Percentiles rank a stretch among this genome's conserved stretches.
Conservation (phyloP, 1,139 yeast genomes). For the Kodamaea sp. region DNA sequence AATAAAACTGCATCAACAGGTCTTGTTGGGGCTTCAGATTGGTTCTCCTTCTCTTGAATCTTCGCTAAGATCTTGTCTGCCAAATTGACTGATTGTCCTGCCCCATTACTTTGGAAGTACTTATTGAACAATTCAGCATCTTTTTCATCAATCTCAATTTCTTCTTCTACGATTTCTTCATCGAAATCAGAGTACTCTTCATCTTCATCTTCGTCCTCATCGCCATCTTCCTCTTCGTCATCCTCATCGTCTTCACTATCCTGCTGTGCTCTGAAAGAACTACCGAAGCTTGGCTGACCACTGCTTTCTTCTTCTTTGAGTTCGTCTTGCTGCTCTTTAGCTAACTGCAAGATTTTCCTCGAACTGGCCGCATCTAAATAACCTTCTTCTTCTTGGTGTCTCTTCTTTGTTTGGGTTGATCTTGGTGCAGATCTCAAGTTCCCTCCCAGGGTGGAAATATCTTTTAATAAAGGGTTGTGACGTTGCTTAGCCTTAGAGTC, state of each 20-base stretch:
- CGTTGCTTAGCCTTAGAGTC: conserved; percentile 52
- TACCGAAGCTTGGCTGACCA: conserved; percentile 21
- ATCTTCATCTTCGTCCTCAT: conserved; percentile 35
- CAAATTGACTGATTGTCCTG: conserved; percentile 59
- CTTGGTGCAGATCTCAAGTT: conserved; percentile 52
- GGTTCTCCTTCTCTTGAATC: conserved; percentile 69
- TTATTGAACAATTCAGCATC: conserved; percentile 73
- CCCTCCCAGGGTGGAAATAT: conserved; percentile 72
- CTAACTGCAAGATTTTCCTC: conserved; percentile 82
- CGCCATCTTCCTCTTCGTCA: conserved; percentile 35
- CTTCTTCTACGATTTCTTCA: conserved; percentile 49
- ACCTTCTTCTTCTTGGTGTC: conserved; percentile 51
- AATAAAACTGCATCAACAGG: conserved; percentile 62
- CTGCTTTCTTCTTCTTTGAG: conserved; percentile 60
- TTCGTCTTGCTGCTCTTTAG: conserved; percentile 91
- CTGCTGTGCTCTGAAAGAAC: conserved; percentile 27
- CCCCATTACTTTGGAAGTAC: conserved; percentile 48
- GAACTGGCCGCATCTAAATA: conserved; percentile 81
- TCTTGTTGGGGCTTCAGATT: conserved; percentile 36
- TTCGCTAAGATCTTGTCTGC: conserved; percentile 94
- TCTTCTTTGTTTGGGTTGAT: conserved; percentile 17
- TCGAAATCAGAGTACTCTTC: conserved; percentile 55
- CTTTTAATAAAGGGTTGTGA: conserved; percentile 81
- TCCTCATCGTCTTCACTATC: conserved; percentile 34
- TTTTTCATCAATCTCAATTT: conserved; percentile 64